Evolutionary conservation across 1,139 yeast genomes (phyloP).

Genomic region (Pichia sp.): DNA sequence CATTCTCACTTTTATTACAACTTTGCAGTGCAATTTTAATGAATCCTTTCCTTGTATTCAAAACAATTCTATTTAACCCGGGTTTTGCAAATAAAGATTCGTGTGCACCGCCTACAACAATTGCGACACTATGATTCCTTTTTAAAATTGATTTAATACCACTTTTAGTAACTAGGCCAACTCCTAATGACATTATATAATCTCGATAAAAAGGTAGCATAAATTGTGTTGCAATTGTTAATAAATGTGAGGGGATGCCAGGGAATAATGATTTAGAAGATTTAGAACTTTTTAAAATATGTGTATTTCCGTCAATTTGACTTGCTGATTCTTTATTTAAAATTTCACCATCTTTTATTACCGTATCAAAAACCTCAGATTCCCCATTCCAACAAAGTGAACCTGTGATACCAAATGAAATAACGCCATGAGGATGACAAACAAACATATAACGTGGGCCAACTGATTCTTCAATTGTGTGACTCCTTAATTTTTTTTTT

Average conservation of each 20-base stretch:
- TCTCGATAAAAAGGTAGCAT: constrained; percentile 81
- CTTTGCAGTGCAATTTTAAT: constrained; percentile 73
- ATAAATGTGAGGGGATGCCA: constrained; percentile 67
- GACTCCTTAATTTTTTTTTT: constrained; percentile 3
- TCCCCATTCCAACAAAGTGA: constrained; percentile 11
- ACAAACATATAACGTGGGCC: constrained; percentile 87
- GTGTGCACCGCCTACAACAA: constrained; percentile 94
- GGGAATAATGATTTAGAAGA: constrained; percentile 46
- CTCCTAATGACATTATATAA: constrained; percentile 71
- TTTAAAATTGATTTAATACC: constrained; percentile 62
- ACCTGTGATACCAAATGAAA: constrained; percentile 88
- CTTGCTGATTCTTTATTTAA: neutral
- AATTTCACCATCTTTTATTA: neutral
- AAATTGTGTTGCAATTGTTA: constrained; percentile 81
- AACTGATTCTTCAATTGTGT: constrained; percentile 32
- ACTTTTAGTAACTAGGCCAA: constrained; percentile 74
- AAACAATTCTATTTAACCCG: constrained; percentile 53
- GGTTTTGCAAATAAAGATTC: constrained; percentile 74
- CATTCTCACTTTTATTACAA: constrained; percentile 11
- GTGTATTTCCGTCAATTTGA: neutral
- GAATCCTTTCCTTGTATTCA: constrained; percentile 80
- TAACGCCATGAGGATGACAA: constrained; percentile 95
- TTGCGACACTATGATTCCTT: constrained; percentile 72
- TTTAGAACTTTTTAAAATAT: constrained; percentile 4
- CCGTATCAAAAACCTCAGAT: neutral